phyloP scores from a whole-genome alignment of 192 early-diverging fungal genomes.

The Coemansia reversa region DNA sequence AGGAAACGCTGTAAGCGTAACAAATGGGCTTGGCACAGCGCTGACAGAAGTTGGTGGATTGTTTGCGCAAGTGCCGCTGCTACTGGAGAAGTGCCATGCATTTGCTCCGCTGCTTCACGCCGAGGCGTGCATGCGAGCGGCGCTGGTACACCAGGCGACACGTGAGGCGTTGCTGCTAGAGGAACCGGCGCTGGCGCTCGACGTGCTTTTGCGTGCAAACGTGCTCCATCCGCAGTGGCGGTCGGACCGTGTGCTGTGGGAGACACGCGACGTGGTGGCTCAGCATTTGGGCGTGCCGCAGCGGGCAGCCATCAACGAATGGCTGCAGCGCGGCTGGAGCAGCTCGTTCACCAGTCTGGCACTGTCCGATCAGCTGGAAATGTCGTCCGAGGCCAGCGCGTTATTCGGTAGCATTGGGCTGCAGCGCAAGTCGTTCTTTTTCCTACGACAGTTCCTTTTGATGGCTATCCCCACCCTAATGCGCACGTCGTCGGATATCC shows the following conservation, averaged over 20 bases:
- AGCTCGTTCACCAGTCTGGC: constrained; percentile 25
- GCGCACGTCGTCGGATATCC: constrained; percentile 28
- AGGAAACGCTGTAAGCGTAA: background rate
- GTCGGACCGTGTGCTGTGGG: background rate
- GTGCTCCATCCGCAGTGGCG: background rate
- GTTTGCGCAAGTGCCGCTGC: constrained; percentile 37
- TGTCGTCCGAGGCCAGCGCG: constrained; percentile 28
- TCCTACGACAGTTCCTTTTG: constrained; percentile 49
- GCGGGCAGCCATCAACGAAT: constrained; percentile 28
- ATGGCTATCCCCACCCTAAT: constrained; percentile 38
- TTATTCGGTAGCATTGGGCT: constrained; percentile 33
- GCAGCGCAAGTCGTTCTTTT: constrained; percentile 38
- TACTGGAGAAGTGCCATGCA: constrained; percentile 42
- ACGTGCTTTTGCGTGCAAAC: constrained; percentile 9
- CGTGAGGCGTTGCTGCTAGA: constrained; percentile 25
- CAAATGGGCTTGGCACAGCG: background rate
- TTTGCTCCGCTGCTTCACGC: constrained; percentile 47
- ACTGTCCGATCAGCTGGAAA: constrained; percentile 41
- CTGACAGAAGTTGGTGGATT: constrained; percentile 10
- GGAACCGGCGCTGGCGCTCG: constrained; percentile 29
- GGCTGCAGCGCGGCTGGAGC: constrained; percentile 42
- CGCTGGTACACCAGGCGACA: constrained; percentile 35
- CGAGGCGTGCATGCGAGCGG: constrained; percentile 49
- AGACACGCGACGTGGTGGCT: constrained; percentile 32
- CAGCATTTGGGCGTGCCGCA: constrained; percentile 14